These are phyloP conservation scores for Scheffersomyces insectosa DNA, from an alignment of 1,139 yeast genomes.

Conservation along the genomic window DNA sequence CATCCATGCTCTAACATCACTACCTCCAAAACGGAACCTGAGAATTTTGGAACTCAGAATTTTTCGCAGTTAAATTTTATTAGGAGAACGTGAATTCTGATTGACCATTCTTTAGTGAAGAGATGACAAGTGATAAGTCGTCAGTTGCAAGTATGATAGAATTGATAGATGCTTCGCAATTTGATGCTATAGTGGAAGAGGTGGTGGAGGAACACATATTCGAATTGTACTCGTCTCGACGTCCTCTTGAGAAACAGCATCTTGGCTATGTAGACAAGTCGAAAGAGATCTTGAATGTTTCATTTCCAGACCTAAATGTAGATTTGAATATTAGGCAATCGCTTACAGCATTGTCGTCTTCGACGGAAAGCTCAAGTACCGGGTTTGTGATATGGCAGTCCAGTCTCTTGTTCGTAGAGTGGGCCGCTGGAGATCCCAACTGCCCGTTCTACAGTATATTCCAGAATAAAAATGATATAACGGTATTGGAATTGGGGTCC, in stretches of 20 bases:
- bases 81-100: no score
- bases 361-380: constrained; percentile 50
- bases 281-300: constrained; percentile 27
- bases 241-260: constrained; percentile 32
- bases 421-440: constrained; percentile 38
- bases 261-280: constrained; percentile 52
- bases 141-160: background rate
- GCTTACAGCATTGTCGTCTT: constrained; percentile 40
- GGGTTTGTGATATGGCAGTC: constrained; percentile 71
- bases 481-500: constrained; percentile 63
- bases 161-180: constrained; percentile 6
- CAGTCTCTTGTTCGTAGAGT: constrained; percentile 51
- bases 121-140: background rate
- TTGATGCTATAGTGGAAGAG: constrained; percentile 22
- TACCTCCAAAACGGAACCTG: no score
- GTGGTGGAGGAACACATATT: constrained; percentile 49
- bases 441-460: constrained; percentile 24
- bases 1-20: no score
- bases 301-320: constrained; percentile 28
- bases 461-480: constrained; percentile 12
- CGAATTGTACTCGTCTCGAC: constrained; percentile 43
- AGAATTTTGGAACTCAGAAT: no score
- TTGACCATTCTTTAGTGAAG: no score
- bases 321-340: constrained; percentile 44
- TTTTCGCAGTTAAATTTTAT: no score